These are phyloP conservation scores for Capillidium heterosporum DNA, from an alignment of 371 early-diverging fungal genomes.

Conservation along the genomic window DNA sequence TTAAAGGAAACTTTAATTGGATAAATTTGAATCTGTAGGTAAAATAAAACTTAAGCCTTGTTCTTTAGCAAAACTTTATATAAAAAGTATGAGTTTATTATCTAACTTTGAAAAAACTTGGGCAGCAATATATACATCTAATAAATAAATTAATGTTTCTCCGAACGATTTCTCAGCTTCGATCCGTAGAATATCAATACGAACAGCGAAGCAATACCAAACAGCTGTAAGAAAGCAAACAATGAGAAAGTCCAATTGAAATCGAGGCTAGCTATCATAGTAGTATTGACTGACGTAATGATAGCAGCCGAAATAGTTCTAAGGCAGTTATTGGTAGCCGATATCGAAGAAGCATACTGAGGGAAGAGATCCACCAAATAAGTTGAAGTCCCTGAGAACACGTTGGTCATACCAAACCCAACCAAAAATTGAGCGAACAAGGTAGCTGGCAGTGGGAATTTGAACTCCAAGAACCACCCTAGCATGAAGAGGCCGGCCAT, in stretches of 20 bases:
- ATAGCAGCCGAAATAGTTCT: neutral
- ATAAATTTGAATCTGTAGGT: too few species aligned
- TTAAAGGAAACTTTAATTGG: too few species aligned
- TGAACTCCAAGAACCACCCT: slow-evolving; percentile 21
- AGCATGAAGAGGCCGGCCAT: slow-evolving; percentile 18
- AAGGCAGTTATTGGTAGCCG: neutral
- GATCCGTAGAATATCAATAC: too few species aligned
- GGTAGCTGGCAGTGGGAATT: slow-evolving; percentile 7
- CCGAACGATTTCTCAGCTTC: too few species aligned
- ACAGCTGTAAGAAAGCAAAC: neutral
- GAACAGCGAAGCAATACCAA: too few species aligned
- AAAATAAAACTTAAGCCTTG: too few species aligned
- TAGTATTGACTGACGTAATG: neutral
- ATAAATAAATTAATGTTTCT: too few species aligned
- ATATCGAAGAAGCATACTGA: neutral
- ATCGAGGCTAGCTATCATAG: neutral
- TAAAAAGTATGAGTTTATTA: too few species aligned
- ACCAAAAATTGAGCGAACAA: neutral
- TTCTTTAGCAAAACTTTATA: too few species aligned
- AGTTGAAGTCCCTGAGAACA: neutral
- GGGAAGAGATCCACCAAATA: slow-evolving; percentile 8
- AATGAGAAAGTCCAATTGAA: neutral
- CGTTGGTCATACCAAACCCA: neutral
- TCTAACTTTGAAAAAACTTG: too few species aligned
- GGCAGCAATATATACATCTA: too few species aligned